Evolutionary conservation across 2,329 filamentous ascomycete genomes (phyloP).

Genomic region (Aspergillus sergii): DNA sequence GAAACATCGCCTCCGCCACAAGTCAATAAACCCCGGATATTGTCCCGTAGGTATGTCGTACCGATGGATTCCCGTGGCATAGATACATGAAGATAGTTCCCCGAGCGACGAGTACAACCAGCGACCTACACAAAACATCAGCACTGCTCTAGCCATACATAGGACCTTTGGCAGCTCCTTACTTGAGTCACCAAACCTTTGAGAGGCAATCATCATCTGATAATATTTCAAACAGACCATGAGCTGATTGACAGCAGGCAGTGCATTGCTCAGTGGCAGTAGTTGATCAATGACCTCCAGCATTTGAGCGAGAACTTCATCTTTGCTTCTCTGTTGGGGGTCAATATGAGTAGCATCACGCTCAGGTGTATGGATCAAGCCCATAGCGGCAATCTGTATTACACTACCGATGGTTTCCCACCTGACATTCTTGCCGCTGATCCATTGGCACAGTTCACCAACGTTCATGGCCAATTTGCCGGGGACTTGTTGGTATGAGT

Average conservation of each 20-base stretch:
- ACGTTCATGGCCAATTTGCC: not conserved
- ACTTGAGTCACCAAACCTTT: conserved; percentile 6
- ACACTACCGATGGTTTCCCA: not conserved
- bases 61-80: not conserved
- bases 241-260: conserved; percentile 2
- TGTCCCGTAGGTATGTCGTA: not conserved
- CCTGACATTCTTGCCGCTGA: not conserved
- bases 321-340: not conserved
- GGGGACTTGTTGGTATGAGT: not conserved
- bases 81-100: not conserved
- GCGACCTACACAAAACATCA: not conserved
- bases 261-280: not conserved
- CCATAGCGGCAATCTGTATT: not conserved
- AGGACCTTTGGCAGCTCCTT: not conserved
- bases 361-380: not conserved
- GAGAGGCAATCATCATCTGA: conserved; percentile 4
- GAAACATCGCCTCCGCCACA: conserved; percentile 3
- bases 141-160: not conserved
- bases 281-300: not conserved
- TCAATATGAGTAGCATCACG: not conserved
- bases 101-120: not conserved
- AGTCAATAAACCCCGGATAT: not conserved
- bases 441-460: not conserved
- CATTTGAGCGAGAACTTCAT: not conserved
- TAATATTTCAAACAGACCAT: conserved; percentile 3